A percentile compares a stretch with the other conserved stretches of the same genome.
phyloP scores from a whole-genome alignment of 1,139 yeast genomes.

The Spathaspora sp. region DNA sequence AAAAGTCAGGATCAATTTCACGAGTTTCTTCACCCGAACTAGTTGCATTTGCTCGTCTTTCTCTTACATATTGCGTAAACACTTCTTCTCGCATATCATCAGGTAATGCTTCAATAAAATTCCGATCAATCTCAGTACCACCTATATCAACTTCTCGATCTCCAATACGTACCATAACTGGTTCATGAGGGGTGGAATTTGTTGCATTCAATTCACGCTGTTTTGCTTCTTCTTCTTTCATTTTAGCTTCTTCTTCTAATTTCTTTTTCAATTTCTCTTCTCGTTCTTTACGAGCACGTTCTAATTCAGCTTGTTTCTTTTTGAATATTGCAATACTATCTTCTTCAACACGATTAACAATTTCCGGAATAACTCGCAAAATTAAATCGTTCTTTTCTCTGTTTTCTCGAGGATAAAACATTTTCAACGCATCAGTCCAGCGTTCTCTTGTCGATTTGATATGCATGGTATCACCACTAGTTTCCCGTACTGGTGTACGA shows the following conservation, averaged over 20 bases:
- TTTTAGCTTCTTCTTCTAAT: constrained; percentile 35
- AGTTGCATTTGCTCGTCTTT: constrained; percentile 55
- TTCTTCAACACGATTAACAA: constrained; percentile 53
- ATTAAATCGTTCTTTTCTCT: constrained; percentile 39
- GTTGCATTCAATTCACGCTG: constrained; percentile 31
- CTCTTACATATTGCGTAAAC: constrained; percentile 80
- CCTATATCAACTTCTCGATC: constrained; percentile 82
- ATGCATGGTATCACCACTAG: constrained; percentile 16
- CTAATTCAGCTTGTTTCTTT: constrained; percentile 32
- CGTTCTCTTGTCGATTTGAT: constrained; percentile 64
- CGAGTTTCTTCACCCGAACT: constrained; percentile 45
- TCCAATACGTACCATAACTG: constrained; percentile 73
- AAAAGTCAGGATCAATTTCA: constrained; percentile 79
- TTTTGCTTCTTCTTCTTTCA: constrained; percentile 37
- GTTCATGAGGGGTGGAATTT: constrained; percentile 27
- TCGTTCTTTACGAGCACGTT: constrained; percentile 27
- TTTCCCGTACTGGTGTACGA: constrained; percentile 1
- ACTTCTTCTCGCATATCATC: constrained; percentile 94
- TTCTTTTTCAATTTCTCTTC: constrained; percentile 26
- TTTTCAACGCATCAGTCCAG: constrained; percentile 62
- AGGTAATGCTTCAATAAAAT: constrained; percentile 85
- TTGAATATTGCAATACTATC: constrained; percentile 38
- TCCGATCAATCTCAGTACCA: constrained; percentile 91
- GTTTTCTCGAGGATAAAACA: constrained; percentile 46
- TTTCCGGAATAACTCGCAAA: constrained; percentile 46